Percentiles rank a stretch among this genome's conserved stretches.
These are phyloP conservation scores for Apiospora hydei DNA, from an alignment of 2,329 filamentous ascomycete species.

Conservation along the genomic window DNA sequence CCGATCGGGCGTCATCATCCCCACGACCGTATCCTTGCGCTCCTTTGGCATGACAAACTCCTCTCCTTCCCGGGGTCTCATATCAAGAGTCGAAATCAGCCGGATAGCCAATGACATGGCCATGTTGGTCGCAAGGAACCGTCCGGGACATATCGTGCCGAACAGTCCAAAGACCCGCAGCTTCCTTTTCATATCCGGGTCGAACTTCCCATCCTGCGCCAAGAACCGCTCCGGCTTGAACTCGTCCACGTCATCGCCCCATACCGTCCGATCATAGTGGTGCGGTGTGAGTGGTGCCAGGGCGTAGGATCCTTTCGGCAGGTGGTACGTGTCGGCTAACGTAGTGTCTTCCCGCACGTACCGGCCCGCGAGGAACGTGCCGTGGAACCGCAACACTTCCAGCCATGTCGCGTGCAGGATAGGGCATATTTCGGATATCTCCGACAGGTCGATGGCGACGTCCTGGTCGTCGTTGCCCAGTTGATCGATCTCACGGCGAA, in stretches of 20 bases:
- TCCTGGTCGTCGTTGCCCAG: background rate
- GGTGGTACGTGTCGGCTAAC: conserved; percentile 18
- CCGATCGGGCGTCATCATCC: background rate
- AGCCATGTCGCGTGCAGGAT: background rate
- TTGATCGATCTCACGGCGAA: background rate
- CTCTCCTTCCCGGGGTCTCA: background rate
- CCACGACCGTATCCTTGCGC: background rate
- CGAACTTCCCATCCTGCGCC: conserved; percentile 1
- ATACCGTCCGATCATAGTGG: conserved; percentile 9
- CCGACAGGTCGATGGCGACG: background rate
- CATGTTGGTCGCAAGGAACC: conserved; percentile 28
- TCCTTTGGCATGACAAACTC: background rate
- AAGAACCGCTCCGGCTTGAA: background rate
- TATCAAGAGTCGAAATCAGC: background rate
- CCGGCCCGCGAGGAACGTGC: conserved; percentile 24
- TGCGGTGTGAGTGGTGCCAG: conserved; percentile 27
- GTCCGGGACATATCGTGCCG: conserved; percentile 27
- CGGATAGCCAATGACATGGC: conserved; percentile 23
- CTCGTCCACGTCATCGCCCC: conserved; percentile 23
- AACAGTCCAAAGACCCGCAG: conserved; percentile 28
- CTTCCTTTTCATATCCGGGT: conserved; percentile 24
- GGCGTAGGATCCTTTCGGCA: conserved; percentile 26
- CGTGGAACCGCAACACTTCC: conserved; percentile 26
- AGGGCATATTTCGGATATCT: background rate
- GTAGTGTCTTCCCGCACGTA: conserved; percentile 28